A percentile compares a stretch with the other conserved stretches of the same genome.
These are phyloP conservation scores for Cordyceps javanica DNA, from an alignment of 2,329 filamentous ascomycete species.

Conservation along the genomic window DNA sequence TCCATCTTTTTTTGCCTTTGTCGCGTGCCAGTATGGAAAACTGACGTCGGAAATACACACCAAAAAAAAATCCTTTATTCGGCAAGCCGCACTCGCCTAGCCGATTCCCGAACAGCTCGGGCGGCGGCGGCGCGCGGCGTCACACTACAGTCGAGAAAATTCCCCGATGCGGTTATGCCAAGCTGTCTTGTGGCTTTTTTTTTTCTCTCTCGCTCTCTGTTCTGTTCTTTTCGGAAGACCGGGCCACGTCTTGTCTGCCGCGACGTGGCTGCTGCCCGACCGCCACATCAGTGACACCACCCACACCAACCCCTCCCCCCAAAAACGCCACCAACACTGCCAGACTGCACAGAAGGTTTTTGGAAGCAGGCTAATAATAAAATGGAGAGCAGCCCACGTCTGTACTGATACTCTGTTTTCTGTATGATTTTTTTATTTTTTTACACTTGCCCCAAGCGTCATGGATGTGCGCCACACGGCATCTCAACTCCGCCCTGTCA, in stretches of 20 bases:
- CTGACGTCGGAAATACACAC: conserved; percentile 1
- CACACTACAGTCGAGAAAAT: neutral
- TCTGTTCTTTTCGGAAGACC: too few relatives aligned
- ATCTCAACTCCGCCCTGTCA: neutral
- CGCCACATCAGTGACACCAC: too few relatives aligned
- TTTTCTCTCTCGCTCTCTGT: too few relatives aligned
- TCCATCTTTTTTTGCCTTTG: too few relatives aligned
- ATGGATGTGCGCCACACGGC: conserved; percentile 8
- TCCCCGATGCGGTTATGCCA: conserved; percentile 7
- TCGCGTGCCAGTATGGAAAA: too few relatives aligned
- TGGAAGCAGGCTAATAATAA: neutral
- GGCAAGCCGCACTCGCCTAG: neutral
- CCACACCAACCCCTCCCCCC: too few relatives aligned
- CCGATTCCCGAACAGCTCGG: conserved; percentile 12
- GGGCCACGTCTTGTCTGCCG: too few relatives aligned
- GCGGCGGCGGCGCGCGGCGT: too few relatives aligned
- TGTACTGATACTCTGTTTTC: too few relatives aligned
- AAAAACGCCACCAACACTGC: conserved; percentile 1
- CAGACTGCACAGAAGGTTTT: neutral
- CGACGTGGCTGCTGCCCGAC: too few relatives aligned
- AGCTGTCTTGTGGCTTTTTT: conserved; percentile 8
- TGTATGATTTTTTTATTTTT: too few relatives aligned
- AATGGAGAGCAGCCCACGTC: too few relatives aligned
- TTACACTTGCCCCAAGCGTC: neutral
- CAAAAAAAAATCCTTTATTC: neutral